These are phyloP conservation scores for Mortierella sp. DNA, from an alignment of 371 early-diverging fungal genomes.

Conservation along the genomic window DNA sequence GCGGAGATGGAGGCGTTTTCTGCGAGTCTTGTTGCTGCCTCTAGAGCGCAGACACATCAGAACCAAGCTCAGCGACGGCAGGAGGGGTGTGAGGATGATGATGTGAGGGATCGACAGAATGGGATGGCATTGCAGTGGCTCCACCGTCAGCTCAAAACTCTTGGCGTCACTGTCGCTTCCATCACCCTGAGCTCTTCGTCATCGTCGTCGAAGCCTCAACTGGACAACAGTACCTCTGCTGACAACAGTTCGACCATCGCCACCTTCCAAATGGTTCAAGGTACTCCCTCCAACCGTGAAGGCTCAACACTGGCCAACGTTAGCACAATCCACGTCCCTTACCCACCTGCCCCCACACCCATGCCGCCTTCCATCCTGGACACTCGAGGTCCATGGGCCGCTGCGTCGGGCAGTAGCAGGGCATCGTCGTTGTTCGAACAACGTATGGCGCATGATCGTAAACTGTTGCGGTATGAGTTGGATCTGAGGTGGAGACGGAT, in stretches of 20 bases:
- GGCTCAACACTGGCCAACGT: conserved; percentile 18
- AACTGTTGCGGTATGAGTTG: conserved; percentile 35
- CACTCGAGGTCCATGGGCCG: conserved; percentile 34
- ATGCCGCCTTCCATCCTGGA: neutral
- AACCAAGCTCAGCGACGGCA: neutral
- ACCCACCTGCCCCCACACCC: neutral
- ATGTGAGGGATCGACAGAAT: conserved; percentile 9
- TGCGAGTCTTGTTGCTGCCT: neutral
- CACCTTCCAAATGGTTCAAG: conserved; percentile 16
- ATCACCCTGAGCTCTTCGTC: conserved; percentile 10
- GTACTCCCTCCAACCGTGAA: conserved; percentile 9
- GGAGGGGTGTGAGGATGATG: neutral
- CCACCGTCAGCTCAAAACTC: conserved; percentile 10
- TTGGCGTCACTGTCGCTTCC: conserved; percentile 21
- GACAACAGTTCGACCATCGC: neutral
- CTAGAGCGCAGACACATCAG: neutral
- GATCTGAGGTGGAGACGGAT: conserved; percentile 35
- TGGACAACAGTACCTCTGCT: too few species aligned
- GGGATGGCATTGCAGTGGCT: conserved; percentile 23
- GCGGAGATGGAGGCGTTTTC: neutral
- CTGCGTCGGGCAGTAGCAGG: conserved; percentile 7
- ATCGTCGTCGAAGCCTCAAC: neutral
- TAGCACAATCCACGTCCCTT: conserved; percentile 13
- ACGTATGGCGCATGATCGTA: conserved; percentile 29
- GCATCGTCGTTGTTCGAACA: conserved; percentile 33